phyloP scores from a whole-genome alignment of 345 rosid genomes.

The Pistacia vera region DNA sequence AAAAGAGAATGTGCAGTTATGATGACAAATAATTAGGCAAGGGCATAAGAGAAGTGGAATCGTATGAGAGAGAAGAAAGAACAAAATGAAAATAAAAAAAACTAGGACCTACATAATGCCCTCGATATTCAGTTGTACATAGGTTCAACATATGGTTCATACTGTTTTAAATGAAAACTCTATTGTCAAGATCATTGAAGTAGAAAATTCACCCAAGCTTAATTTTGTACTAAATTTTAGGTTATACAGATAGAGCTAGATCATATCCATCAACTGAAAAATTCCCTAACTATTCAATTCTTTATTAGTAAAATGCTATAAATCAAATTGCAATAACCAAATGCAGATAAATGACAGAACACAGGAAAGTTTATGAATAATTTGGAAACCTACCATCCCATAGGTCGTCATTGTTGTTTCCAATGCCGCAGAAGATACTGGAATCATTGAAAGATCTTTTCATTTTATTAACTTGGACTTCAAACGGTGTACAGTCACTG shows the following conservation, averaged over 20 bases:
- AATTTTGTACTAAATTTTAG: not conserved
- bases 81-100: not conserved
- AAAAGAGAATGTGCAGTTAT: not conserved
- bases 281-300: conserved; percentile 13
- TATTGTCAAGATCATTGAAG: not conserved
- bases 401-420: conserved; percentile 25
- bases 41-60: not conserved
- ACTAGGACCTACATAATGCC: not conserved
- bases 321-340: conserved; percentile 1
- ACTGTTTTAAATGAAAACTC: not conserved
- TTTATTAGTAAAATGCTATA: conserved; percentile 10
- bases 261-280: conserved; percentile 17
- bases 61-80: not conserved
- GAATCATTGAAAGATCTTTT: conserved; percentile 33
- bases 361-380: not conserved
- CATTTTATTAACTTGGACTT: conserved; percentile 32
- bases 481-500: conserved; percentile 30
- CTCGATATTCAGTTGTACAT: not conserved
- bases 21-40: not conserved
- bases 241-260: not conserved
- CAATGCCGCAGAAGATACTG: conserved; percentile 22
- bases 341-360: conserved; percentile 14
- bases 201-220: not conserved
- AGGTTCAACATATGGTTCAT: not conserved
- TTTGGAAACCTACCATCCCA: conserved; percentile 51